Evolutionary conservation across 768 basidiomycete genomes (phyloP).

Genomic region (Boletales sp.): DNA sequence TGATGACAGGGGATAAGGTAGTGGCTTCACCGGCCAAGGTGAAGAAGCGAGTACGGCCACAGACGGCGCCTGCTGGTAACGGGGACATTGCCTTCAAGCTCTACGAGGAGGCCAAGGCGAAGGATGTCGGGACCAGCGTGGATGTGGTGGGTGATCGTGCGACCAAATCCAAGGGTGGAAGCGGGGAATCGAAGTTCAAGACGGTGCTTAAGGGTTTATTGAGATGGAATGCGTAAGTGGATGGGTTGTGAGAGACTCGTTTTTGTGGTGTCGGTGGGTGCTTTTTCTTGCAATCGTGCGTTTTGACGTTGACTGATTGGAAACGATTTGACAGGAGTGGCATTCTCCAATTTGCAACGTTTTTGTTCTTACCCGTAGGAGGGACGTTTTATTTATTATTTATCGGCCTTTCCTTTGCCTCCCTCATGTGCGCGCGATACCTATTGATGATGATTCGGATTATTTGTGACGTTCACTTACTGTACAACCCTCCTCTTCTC

Average conservation of each 20-base stretch:
- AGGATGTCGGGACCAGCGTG: not conserved
- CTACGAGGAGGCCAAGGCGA: conserved; percentile 4
- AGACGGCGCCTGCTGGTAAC: conserved; percentile 20
- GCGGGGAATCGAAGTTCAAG: conserved; percentile 14
- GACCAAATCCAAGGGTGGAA: not conserved
- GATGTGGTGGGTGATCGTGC: not conserved
- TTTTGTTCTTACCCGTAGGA: not conserved
- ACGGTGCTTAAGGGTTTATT: conserved; percentile 15
- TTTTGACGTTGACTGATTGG: not conserved
- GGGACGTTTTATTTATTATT: too few relatives aligned
- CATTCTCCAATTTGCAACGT: not conserved
- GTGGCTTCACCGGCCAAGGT: conserved; percentile 3
- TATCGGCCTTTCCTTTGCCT: too few relatives aligned
- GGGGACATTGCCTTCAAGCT: conserved; percentile 15
- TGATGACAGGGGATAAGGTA: not conserved
- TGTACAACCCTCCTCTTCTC: too few relatives aligned
- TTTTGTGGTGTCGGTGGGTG: too few relatives aligned
- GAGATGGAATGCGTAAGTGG: conserved; percentile 6
- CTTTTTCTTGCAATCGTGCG: conserved; percentile 1
- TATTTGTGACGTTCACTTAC: too few relatives aligned
- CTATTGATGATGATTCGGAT: too few relatives aligned
- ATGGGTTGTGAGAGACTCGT: not conserved
- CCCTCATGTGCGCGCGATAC: too few relatives aligned
- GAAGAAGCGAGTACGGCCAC: conserved; percentile 17
- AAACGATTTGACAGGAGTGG: not conserved